Base-by-base conservation (phyloP, 148 eudicot species). In the Rhododendron ovatum region DNA sequence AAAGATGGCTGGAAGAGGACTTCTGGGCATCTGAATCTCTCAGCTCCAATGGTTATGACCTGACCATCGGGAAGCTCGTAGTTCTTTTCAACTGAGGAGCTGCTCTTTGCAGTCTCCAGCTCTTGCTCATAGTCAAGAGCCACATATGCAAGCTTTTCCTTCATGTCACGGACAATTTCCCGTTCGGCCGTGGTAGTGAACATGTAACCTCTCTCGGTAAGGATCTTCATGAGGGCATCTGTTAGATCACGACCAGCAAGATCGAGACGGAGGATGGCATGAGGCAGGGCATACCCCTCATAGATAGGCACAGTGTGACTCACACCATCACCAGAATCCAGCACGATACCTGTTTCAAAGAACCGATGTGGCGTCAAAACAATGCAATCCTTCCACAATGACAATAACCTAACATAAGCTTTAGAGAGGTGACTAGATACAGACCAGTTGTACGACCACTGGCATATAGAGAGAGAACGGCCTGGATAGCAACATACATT, bases 31-130 rank as follows among this genome's bases (percentile, higher is more conserved):
- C 89, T 87, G 84, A 89, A 87, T 78, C 91, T 82, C 87, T 89
- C 91, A 67, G 89, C 85, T 33, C 91, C 91, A 78, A 89, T 78
- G 0, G 91, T 89, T 22, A 89, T 89, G 30, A 89, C 86, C 76
- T 89, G 89, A 53, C 91, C 91, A 80, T 89, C 91, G 14, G 91
- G 91, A 22, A 89, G 87, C 86, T 89, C 91, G 39, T 87, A 89
- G 86, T 82, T 89, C 84, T 89, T 87, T 24, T 89, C 90, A 35
- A 86, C 90, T 2, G 87, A 85, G 11, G 90, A 89, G 86, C 89
- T 89, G 88, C 83, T 83, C 87, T 85, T 86, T 3, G 91, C 86
- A 55, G 89, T 86, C 77, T 88, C 91, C 39, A 84, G 59, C 53
- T 90, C 91, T 57, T 86, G 86, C 55, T 90, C 91, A 10, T 69